These are phyloP conservation scores for Borealophlyctis nickersoniae DNA, from an alignment of 192 early-diverging fungal genomes.

Conservation along the genomic window DNA sequence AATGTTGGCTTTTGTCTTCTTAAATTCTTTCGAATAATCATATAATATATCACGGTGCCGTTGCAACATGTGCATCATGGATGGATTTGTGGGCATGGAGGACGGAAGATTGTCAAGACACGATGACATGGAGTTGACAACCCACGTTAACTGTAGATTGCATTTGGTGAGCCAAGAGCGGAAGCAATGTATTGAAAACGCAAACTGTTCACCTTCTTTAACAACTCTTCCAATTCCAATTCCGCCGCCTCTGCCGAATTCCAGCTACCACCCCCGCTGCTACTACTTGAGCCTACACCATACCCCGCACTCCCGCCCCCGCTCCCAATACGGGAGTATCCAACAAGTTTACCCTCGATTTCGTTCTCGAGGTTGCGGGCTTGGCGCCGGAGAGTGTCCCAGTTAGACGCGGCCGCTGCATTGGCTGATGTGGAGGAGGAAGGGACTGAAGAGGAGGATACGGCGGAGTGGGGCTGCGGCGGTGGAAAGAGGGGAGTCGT, in stretches of 20 bases:
- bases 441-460: too few relatives aligned
- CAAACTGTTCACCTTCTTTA: slow-evolving; percentile 54
- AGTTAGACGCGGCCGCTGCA: slow-evolving; percentile 25
- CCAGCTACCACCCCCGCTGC: not conserved
- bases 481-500: too few relatives aligned
- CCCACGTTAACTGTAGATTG: slow-evolving; percentile 53
- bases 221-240: slow-evolving; percentile 56
- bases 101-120: slow-evolving; percentile 50
- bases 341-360: slow-evolving; percentile 61
- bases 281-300: not conserved
- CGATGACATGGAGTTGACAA: slow-evolving; percentile 63
- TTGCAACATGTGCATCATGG: slow-evolving; percentile 71
- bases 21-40: slow-evolving; percentile 76
- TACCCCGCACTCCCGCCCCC: not conserved
- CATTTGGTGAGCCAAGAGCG: too few relatives aligned
- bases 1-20: slow-evolving; percentile 67
- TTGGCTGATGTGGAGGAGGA: slow-evolving; percentile 13
- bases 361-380: slow-evolving; percentile 71
- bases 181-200: slow-evolving; percentile 13
- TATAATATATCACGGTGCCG: slow-evolving; percentile 74
- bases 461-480: too few relatives aligned
- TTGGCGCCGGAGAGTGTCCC: slow-evolving; percentile 70
- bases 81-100: slow-evolving; percentile 50
- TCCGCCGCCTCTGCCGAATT: slow-evolving; percentile 37
- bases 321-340: slow-evolving; percentile 46